These are phyloP conservation scores for Pseudocercospora macadamiae DNA, from an alignment of 2,329 filamentous ascomycete genomes.

Conservation along the genomic window DNA sequence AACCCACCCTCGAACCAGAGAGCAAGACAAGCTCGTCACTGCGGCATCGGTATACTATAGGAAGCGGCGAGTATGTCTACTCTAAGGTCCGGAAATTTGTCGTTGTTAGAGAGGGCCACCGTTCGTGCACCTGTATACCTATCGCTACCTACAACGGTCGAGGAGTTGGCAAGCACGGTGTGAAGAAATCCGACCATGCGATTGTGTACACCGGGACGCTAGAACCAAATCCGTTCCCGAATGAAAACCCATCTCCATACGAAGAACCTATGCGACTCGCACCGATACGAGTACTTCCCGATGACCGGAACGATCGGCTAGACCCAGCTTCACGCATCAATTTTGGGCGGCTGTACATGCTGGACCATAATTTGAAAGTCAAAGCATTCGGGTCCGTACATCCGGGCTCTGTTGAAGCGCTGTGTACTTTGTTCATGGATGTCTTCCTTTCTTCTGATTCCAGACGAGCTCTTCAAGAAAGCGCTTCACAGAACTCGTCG, in stretches of 20 bases:
- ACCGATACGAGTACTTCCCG: conserved; percentile 24
- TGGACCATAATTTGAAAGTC: conserved; percentile 32
- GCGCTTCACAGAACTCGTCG: too few relatives aligned
- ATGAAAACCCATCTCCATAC: conserved; percentile 13
- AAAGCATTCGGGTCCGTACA: conserved; percentile 27
- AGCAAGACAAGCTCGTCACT: too few relatives aligned
- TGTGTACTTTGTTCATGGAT: too few relatives aligned
- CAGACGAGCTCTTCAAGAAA: too few relatives aligned
- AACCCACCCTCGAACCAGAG: too few relatives aligned
- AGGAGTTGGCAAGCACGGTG: conserved; percentile 24
- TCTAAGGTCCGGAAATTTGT: too few relatives aligned
- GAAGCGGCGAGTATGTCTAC: too few relatives aligned
- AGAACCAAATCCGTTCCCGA: neutral
- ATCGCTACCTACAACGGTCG: conserved; percentile 30
- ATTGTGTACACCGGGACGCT: conserved; percentile 30
- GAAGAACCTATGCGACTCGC: conserved; percentile 20
- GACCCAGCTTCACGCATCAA: conserved; percentile 8
- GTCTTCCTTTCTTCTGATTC: too few relatives aligned
- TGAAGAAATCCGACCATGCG: conserved; percentile 31
- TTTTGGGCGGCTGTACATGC: conserved; percentile 19
- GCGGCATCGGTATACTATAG: too few relatives aligned
- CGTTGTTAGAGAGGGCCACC: too few relatives aligned
- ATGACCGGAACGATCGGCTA: conserved; percentile 4
- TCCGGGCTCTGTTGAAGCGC: too few relatives aligned
- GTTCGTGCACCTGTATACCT: too few relatives aligned